Conservation (phyloP, 371 early-diverging fungal species). For the Saksenaea oblongispora region DNA sequence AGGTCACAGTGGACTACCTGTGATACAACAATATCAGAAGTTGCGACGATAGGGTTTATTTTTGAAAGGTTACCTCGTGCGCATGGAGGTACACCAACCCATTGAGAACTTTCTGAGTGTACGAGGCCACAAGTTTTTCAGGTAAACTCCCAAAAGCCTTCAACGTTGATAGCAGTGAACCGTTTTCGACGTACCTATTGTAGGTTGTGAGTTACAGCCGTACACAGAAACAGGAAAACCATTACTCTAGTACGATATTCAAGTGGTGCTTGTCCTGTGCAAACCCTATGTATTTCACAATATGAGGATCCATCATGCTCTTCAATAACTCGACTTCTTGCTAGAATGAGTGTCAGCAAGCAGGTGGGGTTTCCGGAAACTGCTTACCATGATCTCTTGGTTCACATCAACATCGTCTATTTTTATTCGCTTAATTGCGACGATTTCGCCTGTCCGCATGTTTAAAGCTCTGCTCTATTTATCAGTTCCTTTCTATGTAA, state of each 20-base stretch:
- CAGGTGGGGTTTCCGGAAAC: neutral
- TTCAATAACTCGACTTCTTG: slow-evolving; percentile 73
- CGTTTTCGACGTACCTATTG: slow-evolving; percentile 83
- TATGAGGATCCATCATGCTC: slow-evolving; percentile 71
- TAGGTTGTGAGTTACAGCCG: neutral
- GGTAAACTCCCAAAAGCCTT: slow-evolving; percentile 90
- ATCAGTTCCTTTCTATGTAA: slow-evolving; percentile 47
- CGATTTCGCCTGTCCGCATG: slow-evolving; percentile 79
- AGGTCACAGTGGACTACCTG: slow-evolving; percentile 92
- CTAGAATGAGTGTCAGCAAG: slow-evolving; percentile 45
- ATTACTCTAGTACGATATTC: slow-evolving; percentile 84
- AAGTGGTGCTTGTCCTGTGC: slow-evolving; percentile 67
- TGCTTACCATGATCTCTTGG: slow-evolving; percentile 49
- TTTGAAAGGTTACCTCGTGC: slow-evolving; percentile 44
- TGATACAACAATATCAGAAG: neutral
- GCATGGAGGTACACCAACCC: slow-evolving; percentile 90
- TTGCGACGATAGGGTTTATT: neutral
- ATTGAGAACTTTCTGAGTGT: slow-evolving; percentile 83
- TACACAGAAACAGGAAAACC: neutral
- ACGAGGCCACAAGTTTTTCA: slow-evolving; percentile 86
- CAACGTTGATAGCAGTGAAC: slow-evolving; percentile 81
- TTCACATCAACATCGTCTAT: slow-evolving; percentile 60
- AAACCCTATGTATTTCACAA: slow-evolving; percentile 86
- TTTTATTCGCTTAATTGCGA: slow-evolving; percentile 85
- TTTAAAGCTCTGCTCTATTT: slow-evolving; percentile 68